phyloP scores from a whole-genome alignment of 176 grass and related monocot species.

The Areca catechu region DNA sequence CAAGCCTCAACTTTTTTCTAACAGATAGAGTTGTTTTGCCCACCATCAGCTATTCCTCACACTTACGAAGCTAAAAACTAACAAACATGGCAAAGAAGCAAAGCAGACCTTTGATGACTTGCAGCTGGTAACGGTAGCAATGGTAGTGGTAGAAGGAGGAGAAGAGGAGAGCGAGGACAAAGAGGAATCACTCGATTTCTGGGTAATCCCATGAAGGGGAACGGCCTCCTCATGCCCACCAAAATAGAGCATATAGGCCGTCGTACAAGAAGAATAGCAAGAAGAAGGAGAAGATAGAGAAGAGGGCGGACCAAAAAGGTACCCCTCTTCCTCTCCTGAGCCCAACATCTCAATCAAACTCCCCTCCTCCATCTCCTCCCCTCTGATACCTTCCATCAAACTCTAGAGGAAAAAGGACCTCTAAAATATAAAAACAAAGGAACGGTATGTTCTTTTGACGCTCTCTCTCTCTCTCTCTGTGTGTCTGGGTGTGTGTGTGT shows the following conservation, averaged over 20 bases:
- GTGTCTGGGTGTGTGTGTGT: too few species aligned
- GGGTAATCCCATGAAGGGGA: background rate
- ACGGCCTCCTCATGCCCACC: constrained; percentile 1
- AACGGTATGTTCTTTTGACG: too few species aligned
- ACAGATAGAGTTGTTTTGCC: too few species aligned
- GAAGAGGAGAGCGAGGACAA: constrained; percentile 8
- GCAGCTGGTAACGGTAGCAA: constrained; percentile 9
- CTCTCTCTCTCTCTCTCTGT: too few species aligned
- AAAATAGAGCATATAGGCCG: constrained; percentile 4
- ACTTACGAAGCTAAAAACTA: too few species aligned
- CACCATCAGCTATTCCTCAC: too few species aligned
- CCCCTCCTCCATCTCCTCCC: constrained; percentile 5
- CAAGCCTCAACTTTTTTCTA: background rate
- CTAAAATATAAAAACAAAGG: too few species aligned
- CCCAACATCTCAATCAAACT: constrained; percentile 16
- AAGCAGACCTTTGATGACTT: constrained; percentile 1
- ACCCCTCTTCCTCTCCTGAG: constrained; percentile 4
- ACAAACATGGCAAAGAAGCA: background rate
- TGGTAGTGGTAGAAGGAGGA: constrained; percentile 5
- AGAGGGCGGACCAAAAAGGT: background rate
- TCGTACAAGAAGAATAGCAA: background rate
- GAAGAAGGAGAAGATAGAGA: constrained; percentile 3
- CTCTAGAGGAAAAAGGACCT: too few species aligned
- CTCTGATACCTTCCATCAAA: constrained; percentile 31
- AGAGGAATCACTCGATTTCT: constrained; percentile 10